These are phyloP conservation scores for Fusarium sp. DNA, from an alignment of 2,329 filamentous ascomycete genomes.

Conservation along the genomic window DNA sequence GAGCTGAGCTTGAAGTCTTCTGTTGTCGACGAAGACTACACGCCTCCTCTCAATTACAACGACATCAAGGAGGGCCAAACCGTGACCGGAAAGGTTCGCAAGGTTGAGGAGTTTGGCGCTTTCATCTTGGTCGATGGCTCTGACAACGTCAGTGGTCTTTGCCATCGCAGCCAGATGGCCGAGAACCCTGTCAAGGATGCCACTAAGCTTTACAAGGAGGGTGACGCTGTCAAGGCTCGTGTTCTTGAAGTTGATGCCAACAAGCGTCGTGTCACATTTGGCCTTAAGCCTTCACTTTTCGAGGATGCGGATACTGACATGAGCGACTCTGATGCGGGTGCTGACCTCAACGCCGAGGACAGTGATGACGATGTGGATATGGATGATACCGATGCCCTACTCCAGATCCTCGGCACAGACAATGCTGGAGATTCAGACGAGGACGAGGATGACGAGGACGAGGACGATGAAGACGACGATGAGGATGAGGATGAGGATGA, in stretches of 20 bases:
- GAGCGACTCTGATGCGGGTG: constrained; percentile 63
- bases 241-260: constrained; percentile 81
- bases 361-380: constrained; percentile 66
- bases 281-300: constrained; percentile 93
- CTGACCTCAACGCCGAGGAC: constrained; percentile 62
- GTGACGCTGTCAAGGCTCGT: constrained; percentile 93
- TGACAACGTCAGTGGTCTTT: constrained; percentile 89
- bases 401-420: constrained; percentile 62
- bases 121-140: constrained; percentile 93
- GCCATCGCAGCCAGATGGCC: constrained; percentile 92
- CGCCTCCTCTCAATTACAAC: constrained; percentile 77
- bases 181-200: constrained; percentile 85
- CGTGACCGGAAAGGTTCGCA: constrained; percentile 90
- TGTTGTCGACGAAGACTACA: constrained; percentile 82
- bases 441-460: constrained; percentile 53
- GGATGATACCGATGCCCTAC: constrained; percentile 58
- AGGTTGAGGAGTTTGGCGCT: constrained; percentile 94
- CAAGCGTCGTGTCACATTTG: constrained; percentile 86
- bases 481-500: constrained; percentile 57
- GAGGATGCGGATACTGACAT: constrained; percentile 70
- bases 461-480: constrained; percentile 51
- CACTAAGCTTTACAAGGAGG: constrained; percentile 89
- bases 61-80: constrained; percentile 84
- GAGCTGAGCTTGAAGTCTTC: constrained; percentile 92
- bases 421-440: constrained; percentile 59